Evolutionary conservation across 106 monocot genomes (phyloP).

Genomic region (Dioscorea alata): DNA sequence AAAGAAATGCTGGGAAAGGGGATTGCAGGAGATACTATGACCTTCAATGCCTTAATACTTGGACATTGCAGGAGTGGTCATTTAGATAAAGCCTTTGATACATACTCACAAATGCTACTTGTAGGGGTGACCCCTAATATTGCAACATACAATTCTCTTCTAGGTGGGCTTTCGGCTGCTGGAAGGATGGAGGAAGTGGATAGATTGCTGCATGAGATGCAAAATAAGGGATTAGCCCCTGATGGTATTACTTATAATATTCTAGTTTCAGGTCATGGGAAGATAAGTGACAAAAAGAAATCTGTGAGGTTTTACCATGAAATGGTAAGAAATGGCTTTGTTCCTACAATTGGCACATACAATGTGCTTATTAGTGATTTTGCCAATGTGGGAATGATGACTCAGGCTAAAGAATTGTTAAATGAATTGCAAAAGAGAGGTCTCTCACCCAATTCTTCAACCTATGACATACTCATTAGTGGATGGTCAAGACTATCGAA

Average conservation of each 20-base stretch:
- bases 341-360: slow-evolving; percentile 71
- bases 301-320: slow-evolving; percentile 70
- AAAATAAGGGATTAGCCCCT: slow-evolving; percentile 33
- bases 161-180: slow-evolving; percentile 43
- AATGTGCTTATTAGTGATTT: slow-evolving; percentile 85
- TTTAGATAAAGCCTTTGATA: slow-evolving; percentile 54
- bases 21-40: slow-evolving; percentile 43
- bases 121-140: slow-evolving; percentile 52
- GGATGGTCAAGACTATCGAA: slow-evolving; percentile 82
- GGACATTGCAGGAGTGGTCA: slow-evolving; percentile 72
- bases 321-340: slow-evolving; percentile 79
- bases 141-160: slow-evolving; percentile 64
- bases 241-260: slow-evolving; percentile 66
- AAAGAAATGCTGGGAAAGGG: slow-evolving; percentile 60
- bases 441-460: slow-evolving; percentile 55
- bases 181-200: slow-evolving; percentile 60
- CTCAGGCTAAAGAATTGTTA: slow-evolving; percentile 68
- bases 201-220: slow-evolving; percentile 58
- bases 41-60: slow-evolving; percentile 63
- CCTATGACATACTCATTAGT: slow-evolving; percentile 79
- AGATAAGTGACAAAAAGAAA: slow-evolving; percentile 68
- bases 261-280: slow-evolving; percentile 67
- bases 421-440: slow-evolving; percentile 83
- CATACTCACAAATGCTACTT: slow-evolving; percentile 51
- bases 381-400: slow-evolving; percentile 78